phyloP scores from a whole-genome alignment of 176 grass and related monocot species.

The Tuctoria greenei region DNA sequence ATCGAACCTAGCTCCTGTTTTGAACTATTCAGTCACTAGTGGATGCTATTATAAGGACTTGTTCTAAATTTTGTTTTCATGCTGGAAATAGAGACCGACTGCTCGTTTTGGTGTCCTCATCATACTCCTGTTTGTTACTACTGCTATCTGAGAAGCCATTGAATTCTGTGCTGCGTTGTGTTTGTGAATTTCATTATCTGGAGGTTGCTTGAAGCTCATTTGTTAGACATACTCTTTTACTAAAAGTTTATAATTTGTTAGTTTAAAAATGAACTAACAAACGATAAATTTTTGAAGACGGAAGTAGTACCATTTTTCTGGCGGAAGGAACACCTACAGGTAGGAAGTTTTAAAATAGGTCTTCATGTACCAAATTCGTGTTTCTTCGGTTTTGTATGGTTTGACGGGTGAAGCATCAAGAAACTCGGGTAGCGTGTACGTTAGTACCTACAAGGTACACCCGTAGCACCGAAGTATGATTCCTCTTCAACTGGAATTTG shows the following conservation, averaged over 20 bases:
- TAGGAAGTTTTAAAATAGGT: no score
- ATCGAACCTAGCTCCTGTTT: not conserved
- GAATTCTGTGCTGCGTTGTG: not conserved
- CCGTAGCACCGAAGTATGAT: not conserved
- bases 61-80: conserved; percentile 44
- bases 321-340: no score
- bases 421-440: not conserved
- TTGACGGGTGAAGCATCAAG: no score
- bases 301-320: no score
- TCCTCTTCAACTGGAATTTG: not conserved
- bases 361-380: no score
- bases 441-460: no score
- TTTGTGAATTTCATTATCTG: not conserved
- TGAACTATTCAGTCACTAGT: conserved; percentile 31
- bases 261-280: no score
- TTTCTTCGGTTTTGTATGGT: no score
- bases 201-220: no score
- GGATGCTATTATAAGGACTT: conserved; percentile 12
- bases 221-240: no score
- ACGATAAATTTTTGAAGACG: no score
- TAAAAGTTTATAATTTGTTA: no score
- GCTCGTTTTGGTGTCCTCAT: conserved; percentile 10
- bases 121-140: conserved; percentile 12
- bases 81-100: conserved; percentile 37
- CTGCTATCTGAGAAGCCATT: not conserved